A percentile compares a stretch with the other conserved stretches of the same genome.
Evolutionary conservation across 176 grass and related monocot genomes (phyloP).

Genomic region (Thinopyrum elongatum): DNA sequence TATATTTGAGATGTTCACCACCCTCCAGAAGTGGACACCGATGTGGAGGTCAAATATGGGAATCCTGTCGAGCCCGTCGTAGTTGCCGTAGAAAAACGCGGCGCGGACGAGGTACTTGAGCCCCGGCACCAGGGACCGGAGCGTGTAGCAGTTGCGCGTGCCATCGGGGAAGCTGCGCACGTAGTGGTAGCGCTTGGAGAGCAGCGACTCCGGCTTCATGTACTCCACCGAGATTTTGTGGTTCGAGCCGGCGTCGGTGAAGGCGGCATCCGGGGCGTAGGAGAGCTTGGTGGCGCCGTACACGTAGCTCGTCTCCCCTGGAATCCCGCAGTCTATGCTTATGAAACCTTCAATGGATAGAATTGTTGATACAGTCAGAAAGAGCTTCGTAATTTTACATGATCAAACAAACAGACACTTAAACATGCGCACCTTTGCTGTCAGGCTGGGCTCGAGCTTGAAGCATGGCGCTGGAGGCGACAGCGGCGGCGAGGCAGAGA

Average conservation of each 20-base stretch:
- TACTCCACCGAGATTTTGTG: slow-evolving; percentile 35
- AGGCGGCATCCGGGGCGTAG: slow-evolving; percentile 31
- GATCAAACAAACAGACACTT: too few relatives aligned
- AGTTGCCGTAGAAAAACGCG: slow-evolving; percentile 52
- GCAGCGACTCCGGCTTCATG: not conserved
- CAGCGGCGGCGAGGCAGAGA: not conserved
- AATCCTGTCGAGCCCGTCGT: slow-evolving; percentile 30
- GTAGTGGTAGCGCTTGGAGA: not conserved
- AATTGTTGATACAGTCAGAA: too few relatives aligned
- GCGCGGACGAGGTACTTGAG: slow-evolving; percentile 47
- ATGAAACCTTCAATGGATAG: slow-evolving; percentile 49
- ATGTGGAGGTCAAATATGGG: slow-evolving; percentile 46
- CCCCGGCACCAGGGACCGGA: slow-evolving; percentile 27
- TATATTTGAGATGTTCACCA: slow-evolving; percentile 22
- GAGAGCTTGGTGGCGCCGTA: slow-evolving; percentile 7
- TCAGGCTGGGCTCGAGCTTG: slow-evolving; percentile 22
- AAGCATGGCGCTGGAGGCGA: not conserved
- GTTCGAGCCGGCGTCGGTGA: slow-evolving; percentile 38
- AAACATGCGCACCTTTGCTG: slow-evolving; percentile 32
- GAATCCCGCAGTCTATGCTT: slow-evolving; percentile 52
- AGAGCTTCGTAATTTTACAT: too few relatives aligned
- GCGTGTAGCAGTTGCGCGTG: slow-evolving; percentile 50
- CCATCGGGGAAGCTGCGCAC: slow-evolving; percentile 55
- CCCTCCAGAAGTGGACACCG: slow-evolving; percentile 47
- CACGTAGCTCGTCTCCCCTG: slow-evolving; percentile 21